These are phyloP conservation scores for Talaromyces trachyspermus DNA, from an alignment of 495 filamentous ascomycete genomes.

Conservation along the genomic window DNA sequence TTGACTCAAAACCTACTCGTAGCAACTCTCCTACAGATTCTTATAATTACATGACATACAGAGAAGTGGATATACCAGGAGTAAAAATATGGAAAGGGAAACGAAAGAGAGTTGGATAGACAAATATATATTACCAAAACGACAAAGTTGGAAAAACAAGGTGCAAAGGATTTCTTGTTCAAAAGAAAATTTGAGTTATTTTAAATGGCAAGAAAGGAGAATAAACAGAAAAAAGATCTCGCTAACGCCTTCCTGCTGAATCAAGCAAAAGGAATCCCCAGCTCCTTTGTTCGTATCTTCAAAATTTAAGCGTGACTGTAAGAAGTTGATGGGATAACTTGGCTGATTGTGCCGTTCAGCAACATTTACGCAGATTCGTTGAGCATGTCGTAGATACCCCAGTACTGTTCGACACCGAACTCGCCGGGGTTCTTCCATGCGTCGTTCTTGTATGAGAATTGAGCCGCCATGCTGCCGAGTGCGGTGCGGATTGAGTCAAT, in stretches of 20 bases:
- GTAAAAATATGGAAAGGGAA: no score
- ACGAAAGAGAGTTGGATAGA: no score
- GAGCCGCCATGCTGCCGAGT: slow-evolving; percentile 53
- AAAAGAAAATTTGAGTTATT: no score
- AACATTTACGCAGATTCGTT: background rate
- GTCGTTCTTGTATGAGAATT: slow-evolving; percentile 79
- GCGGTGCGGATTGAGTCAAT: slow-evolving; percentile 53
- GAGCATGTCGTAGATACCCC: slow-evolving; percentile 39
- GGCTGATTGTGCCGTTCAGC: background rate
- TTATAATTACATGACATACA: no score
- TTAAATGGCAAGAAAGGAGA: slow-evolving; percentile 5
- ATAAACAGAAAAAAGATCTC: background rate
- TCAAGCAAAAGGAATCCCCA: background rate
- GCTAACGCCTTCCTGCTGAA: background rate
- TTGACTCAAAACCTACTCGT: no score
- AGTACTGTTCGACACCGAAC: slow-evolving; percentile 72
- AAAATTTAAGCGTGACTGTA: no score
- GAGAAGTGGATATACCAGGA: no score
- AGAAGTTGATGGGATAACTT: background rate
- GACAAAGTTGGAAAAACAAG: no score
- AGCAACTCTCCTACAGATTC: no score
- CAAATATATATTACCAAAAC: no score
- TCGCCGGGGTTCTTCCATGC: slow-evolving; percentile 67
- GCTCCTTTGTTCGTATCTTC: no score
- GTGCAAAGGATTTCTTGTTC: no score